Base-by-base conservation (phyloP, 1,284 basidiomycete species). In the Coniophora puteana region DNA sequence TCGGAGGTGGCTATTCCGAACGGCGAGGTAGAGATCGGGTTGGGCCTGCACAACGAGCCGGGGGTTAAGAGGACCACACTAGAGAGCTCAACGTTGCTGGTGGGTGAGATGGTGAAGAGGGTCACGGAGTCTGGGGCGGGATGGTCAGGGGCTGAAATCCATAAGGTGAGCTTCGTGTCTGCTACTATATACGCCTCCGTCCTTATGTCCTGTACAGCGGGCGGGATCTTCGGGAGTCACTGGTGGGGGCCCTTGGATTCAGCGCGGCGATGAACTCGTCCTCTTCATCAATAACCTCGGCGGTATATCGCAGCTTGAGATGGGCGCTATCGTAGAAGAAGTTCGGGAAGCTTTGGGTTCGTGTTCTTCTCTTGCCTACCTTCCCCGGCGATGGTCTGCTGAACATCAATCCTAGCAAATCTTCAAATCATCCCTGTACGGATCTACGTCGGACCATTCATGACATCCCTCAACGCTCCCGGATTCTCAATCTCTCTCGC, bases 1-100 rank as follows among this genome's bases (percentile, higher is more conserved):
- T 41, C 34, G 13, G 41, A 54, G 18, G 29, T 37, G 3, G 25
- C 37, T 8, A 48, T 58, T 16, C 32, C 18, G 3, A 26, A 43
- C 5, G 41, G 41, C n/a, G 38, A 46, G 16, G 44, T 55, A 11
- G 76, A 78, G 51, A 57, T 80, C 23, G 76, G 76, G 2, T 59
- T 78, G 41, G 78, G 78, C 10, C 62, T 80, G 40, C 76, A 79
- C 56, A 79, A 78, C 48, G 78, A 79, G 49, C 68, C 73, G 18
- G 77, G 76, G n/a, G 72, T 70, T 27, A 54, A 57, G 49, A 63
- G 61, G 31, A 60, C 65, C 31, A 42, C 59, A 33, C 50, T 69
- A 31, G 49, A 47, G 7, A 53, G 50, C 8, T 50, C 65, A 7
- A 51, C 51, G 23, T 49, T 49, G 33, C 44, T 73, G 12, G 45